Conservation (phyloP, 768 basidiomycete species). For the Phlegmacium glaucopus region DNA sequence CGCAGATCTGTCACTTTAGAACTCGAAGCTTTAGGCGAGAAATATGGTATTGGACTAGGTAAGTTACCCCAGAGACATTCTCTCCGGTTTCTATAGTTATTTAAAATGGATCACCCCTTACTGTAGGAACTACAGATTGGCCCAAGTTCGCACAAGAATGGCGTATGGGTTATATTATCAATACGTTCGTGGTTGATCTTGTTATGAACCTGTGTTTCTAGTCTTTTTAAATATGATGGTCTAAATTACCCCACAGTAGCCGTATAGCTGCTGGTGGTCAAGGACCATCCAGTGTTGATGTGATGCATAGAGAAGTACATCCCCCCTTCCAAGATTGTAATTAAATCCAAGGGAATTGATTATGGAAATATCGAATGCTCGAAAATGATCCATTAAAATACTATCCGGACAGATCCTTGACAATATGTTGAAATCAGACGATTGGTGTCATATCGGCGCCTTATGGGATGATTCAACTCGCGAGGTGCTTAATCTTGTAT, state of each 20-base stretch:
- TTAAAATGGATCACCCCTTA: not conserved
- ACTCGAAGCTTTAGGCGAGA: conserved; percentile 25
- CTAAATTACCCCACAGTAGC: conserved; percentile 35
- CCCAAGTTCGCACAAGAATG: conserved; percentile 51
- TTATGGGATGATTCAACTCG: conserved; percentile 43
- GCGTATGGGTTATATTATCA: conserved; percentile 47
- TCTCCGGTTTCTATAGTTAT: not conserved
- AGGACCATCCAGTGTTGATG: conserved; percentile 51
- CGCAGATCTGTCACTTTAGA: conserved; percentile 29
- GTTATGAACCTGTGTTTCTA: not conserved
- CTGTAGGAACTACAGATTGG: conserved; percentile 36
- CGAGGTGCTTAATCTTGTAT: conserved; percentile 42
- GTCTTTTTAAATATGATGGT: too few relatives aligned
- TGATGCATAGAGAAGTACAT: conserved; percentile 50
- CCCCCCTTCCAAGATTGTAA: not conserved
- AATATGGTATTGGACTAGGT: conserved; percentile 22
- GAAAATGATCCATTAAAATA: too few relatives aligned
- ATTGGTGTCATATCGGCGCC: conserved; percentile 48
- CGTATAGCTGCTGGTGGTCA: conserved; percentile 40
- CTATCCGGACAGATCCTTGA: conserved; percentile 65
- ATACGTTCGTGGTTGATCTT: conserved; percentile 36
- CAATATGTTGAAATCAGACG: conserved; percentile 41
- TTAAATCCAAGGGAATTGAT: conserved; percentile 27
- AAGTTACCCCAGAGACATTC: conserved; percentile 1
- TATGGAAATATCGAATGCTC: too few relatives aligned